Evolutionary conservation across 31 red algal species (phyloP).

Genomic region (Endocladia muricata): DNA sequence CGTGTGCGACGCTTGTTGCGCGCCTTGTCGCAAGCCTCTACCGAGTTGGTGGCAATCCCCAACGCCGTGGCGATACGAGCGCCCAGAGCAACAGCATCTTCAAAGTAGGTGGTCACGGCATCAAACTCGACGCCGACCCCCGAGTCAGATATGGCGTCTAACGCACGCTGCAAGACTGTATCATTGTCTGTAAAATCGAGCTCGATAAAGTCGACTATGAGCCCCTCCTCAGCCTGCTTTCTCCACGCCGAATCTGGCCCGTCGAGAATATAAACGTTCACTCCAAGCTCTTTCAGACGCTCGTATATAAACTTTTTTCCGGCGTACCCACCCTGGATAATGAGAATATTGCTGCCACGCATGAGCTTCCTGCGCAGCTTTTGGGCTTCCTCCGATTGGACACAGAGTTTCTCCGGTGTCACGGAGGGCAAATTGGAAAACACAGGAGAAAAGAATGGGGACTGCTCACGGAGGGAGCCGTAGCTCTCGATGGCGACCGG

Average conservation of each 20-base stretch:
- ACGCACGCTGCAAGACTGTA: slow-evolving; percentile 60
- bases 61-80: slow-evolving; percentile 79
- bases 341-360: slow-evolving; percentile 82
- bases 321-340: slow-evolving; percentile 86
- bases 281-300: slow-evolving; percentile 68
- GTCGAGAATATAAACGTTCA: slow-evolving; percentile 90
- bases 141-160: slow-evolving; percentile 31
- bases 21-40: slow-evolving; percentile 75
- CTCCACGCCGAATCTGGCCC: slow-evolving; percentile 67
- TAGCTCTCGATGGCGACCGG: slow-evolving; percentile 29
- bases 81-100: slow-evolving; percentile 79
- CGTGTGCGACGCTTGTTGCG: slow-evolving; percentile 85
- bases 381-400: slow-evolving; percentile 61
- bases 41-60: slow-evolving; percentile 49
- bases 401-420: slow-evolving; percentile 52
- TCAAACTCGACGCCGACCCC: slow-evolving; percentile 55
- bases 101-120: slow-evolving; percentile 89
- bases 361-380: slow-evolving; percentile 81
- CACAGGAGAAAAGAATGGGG: slow-evolving; percentile 76
- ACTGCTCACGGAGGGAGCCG: slow-evolving; percentile 47
- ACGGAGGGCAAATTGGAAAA: slow-evolving; percentile 76
- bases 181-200: slow-evolving; percentile 77
- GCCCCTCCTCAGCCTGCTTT: slow-evolving; percentile 44
- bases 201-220: slow-evolving; percentile 77
- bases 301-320: slow-evolving; percentile 91